phyloP scores from a whole-genome alignment of 257 asterid species.

The Gentiana dahurica region DNA sequence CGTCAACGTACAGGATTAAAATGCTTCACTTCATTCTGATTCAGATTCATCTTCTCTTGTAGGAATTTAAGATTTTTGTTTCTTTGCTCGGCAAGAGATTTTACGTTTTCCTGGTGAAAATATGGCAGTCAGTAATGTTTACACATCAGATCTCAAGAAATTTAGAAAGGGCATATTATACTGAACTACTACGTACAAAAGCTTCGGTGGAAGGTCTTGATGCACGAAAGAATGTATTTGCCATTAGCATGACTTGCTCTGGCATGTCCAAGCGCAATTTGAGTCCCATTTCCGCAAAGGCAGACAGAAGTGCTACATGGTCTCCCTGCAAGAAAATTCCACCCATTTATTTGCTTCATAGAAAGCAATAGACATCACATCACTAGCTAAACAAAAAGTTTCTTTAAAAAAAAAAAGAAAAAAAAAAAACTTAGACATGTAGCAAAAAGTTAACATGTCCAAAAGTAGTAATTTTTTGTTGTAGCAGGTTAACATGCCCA shows the following conservation, averaged over 20 bases:
- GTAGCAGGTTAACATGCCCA: too few species aligned
- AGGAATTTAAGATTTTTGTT: slow-evolving; percentile 54
- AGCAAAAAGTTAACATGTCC: too few species aligned
- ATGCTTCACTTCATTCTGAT: slow-evolving; percentile 73
- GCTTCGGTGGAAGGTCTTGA: slow-evolving; percentile 88
- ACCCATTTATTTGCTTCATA: too few species aligned
- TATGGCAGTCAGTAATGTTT: slow-evolving; percentile 17
- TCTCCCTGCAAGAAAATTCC: slow-evolving; percentile 65
- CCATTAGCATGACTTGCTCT: slow-evolving; percentile 89
- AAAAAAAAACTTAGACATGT: too few species aligned
- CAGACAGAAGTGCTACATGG: slow-evolving; percentile 85
- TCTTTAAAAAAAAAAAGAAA: too few species aligned
- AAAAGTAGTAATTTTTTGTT: too few species aligned
- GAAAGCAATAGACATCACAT: too few species aligned
- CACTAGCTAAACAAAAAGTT: too few species aligned
- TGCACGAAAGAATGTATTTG: slow-evolving; percentile 73
- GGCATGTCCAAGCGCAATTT: slow-evolving; percentile 90
- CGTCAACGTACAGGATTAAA: slow-evolving; percentile 81
- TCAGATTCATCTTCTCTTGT: slow-evolving; percentile 84
- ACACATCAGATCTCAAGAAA: background rate
- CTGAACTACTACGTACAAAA: slow-evolving; percentile 36
- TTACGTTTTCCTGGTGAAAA: slow-evolving; percentile 59
- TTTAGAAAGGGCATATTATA: background rate
- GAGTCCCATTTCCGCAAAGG: slow-evolving; percentile 91
- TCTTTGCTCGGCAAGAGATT: slow-evolving; percentile 73